Evolutionary conservation across 225 moss, liverwort and hornwort species (phyloP), one percentile per base, ranked within the genome.

Genomic region (Neckera pumila): DNA sequence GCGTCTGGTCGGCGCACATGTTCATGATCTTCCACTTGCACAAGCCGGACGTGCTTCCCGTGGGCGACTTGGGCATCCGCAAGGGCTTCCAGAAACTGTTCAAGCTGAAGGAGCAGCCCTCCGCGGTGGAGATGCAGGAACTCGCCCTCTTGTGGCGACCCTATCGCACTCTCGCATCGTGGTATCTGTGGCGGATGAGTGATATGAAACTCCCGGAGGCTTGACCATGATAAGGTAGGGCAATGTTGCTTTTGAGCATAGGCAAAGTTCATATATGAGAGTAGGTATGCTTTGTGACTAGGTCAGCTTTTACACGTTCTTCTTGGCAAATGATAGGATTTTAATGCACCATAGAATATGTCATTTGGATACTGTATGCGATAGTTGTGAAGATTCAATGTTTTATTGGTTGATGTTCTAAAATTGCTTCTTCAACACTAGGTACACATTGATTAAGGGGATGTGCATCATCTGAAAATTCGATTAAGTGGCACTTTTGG

Each of bases 1-100:
- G 98, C 56, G 91, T 97, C 25, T 99, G 98, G 98, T 94, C 97
- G 71, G 98, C 94, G 15, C 98, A 99, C 76, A 99, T 99, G 97
- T 97, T 99, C 89, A 97, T 99, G 98, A 95, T 99, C 20, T 99
- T 99, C 74, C 89, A 92, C 72, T 90, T 99, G 62, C 98, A 94
- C 77, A 96, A 92, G 72, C 89, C 99, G 33, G 96, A 99, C 80
- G 97, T 99, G 58, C 96, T 99, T 26, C 97, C 99, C 2, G 95
- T 96, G 49, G 95, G 96, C 56, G 99, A 99, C 88, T 88, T 97
- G 82, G 97, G 92, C 76, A 92, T 99, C 17, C 95, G 97, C 53
- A 97, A 96, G 88, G 99, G 96, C 34, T 94, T 99, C 34, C 95
- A 96, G 80, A 97, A 93, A 49, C 73, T 97, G 49, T 99, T 95